Base-by-base conservation (phyloP, 768 basidiomycete genomes). In the Postia placenta region DNA sequence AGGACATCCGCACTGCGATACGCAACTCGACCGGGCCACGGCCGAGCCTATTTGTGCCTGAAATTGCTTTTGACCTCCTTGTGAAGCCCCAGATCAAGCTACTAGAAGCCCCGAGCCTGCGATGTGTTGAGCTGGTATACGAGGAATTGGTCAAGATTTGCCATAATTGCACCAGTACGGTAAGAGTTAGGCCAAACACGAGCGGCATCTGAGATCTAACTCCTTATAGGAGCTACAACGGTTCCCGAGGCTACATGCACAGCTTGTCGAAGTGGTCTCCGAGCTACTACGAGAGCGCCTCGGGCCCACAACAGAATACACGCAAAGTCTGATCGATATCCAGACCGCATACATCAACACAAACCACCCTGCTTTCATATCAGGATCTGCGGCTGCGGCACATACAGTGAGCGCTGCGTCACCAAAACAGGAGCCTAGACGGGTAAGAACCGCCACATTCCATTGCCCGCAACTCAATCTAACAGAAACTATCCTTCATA, bases 261-360 rank as follows among this genome's bases (percentile, higher is more conserved):
- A 95, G 62, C 72, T 98, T 17, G 85, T 99, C 54, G 96, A 99
- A 64, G 89, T 87, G 14, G 92, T 99, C n/a, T 96, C 93, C 0
- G 96, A 98, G 60, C 77, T 99, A 14, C 72, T 99, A 30, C 81
- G 93, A 42, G 96, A 99, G 67, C 84, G 96, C 5, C 78, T 99
- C 12, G 94, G 94, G 1, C 96, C 96, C 1, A 96, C 96, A 0
- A 92, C 91, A 2, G 88, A 93, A n/a, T 98, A 98, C 66, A 87
- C 94, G 0, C 88, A 92, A 57, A 93, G 90, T 61, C 74, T 99
- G 59, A 97, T 99, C 58, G 82, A 86, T 58, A 99, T 99, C 42
- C 96, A 99, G 67, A 92, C 92, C 1, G 94, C 96, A 11, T 99
- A 99, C 64, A 98, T 99, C 75, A 99, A 99, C 66, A 98, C 94